Conservation (phyloP, 1,284 basidiomycete species). For the Melanopsichium pennsylvanicum region DNA sequence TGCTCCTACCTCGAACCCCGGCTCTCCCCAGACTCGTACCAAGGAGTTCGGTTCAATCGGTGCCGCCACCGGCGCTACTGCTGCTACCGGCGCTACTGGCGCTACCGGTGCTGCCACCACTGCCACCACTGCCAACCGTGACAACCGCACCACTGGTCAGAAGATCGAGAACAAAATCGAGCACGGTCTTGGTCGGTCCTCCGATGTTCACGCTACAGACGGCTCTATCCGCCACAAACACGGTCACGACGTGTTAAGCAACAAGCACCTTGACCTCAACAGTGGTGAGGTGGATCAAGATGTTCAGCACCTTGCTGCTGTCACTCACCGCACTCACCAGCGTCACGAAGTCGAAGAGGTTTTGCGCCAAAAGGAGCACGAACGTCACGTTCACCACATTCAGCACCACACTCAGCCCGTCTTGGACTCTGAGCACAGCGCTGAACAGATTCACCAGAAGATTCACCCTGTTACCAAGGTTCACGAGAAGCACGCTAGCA, state of each 20-base stretch:
- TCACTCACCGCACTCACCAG: slow-evolving; percentile 60
- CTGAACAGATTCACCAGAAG: slow-evolving; percentile 57
- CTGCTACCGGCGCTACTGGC: neutral
- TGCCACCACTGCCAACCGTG: slow-evolving; percentile 3
- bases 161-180: slow-evolving; percentile 40
- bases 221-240: slow-evolving; percentile 40
- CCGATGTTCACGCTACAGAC: slow-evolving; percentile 43
- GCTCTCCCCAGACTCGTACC: slow-evolving; percentile 19
- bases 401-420: slow-evolving; percentile 66
- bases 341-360: slow-evolving; percentile 66
- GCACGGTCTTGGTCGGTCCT: slow-evolving; percentile 41
- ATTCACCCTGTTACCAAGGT: slow-evolving; percentile 58
- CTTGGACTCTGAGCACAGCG: slow-evolving; percentile 60
- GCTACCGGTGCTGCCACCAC: slow-evolving; percentile 6
- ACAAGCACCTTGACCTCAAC: slow-evolving; percentile 54
- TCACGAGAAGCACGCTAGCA: slow-evolving; percentile 61
- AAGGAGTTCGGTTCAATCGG: slow-evolving; percentile 22
- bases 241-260: slow-evolving; percentile 33
- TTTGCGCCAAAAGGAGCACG: slow-evolving; percentile 62
- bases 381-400: slow-evolving; percentile 64
- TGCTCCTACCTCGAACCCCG: slow-evolving; percentile 32
- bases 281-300: slow-evolving; percentile 63
- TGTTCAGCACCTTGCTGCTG: slow-evolving; percentile 65
- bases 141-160: slow-evolving; percentile 14
- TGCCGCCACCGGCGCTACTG: slow-evolving; percentile 7